A percentile compares a stretch with the other conserved stretches of the same genome.
Evolutionary conservation across 192 early-diverging fungal genomes (phyloP).

Genomic region (Chytriomyces sp.): DNA sequence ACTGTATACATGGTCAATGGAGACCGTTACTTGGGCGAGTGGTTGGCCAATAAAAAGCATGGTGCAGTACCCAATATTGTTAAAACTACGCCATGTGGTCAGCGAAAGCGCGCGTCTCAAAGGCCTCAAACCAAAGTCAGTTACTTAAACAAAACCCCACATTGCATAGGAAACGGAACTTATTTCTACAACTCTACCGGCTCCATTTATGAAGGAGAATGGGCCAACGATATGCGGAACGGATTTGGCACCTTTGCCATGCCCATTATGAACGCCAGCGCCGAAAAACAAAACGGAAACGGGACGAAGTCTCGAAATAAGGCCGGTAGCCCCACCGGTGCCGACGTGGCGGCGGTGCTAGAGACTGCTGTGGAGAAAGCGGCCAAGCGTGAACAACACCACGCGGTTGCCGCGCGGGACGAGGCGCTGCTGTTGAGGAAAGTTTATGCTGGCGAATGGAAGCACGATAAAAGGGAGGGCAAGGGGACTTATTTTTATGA

Average conservation of each 20-base stretch:
- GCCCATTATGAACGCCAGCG: conserved; percentile 26
- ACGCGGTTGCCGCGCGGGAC: neutral
- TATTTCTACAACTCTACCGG: conserved; percentile 53
- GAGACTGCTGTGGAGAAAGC: neutral
- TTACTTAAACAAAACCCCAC: neutral
- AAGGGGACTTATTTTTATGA: conserved; percentile 58
- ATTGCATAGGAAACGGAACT: conserved; percentile 56
- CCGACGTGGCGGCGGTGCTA: neutral
- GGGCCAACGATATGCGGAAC: conserved; percentile 45
- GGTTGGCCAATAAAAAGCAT: conserved; percentile 56
- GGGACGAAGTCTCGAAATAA: neutral
- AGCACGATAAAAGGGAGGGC: conserved; percentile 51
- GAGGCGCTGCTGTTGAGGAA: conserved; percentile 43
- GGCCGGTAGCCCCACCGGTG: neutral
- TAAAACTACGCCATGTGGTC: neutral
- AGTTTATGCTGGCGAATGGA: conserved; percentile 61
- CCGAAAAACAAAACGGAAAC: too few relatives aligned
- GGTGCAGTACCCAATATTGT: conserved; percentile 37
- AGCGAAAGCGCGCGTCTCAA: too few relatives aligned
- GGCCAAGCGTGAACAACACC: neutral
- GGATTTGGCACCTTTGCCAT: conserved; percentile 62
- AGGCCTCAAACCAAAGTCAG: neutral
- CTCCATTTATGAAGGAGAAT: conserved; percentile 62
- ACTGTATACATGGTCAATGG: conserved; percentile 63
- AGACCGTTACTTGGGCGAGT: conserved; percentile 63